Evolutionary conservation across 2,329 filamentous ascomycete species (phyloP), one percentile per base, ranked within the genome.

Genomic region (Arthrobotrys sphaeroides): DNA sequence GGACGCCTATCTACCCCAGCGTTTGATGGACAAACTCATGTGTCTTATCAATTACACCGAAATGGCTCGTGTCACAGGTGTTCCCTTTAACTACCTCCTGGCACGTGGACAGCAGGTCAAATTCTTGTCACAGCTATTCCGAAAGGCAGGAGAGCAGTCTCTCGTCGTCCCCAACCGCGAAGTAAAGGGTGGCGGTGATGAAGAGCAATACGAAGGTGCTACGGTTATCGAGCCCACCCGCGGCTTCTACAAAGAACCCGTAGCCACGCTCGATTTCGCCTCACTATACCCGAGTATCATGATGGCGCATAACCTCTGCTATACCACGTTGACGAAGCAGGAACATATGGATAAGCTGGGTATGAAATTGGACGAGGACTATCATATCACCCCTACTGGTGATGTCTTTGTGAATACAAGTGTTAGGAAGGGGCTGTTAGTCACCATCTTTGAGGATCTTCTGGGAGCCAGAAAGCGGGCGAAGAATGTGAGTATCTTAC

Each of bases 21-120:
- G 96, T 73, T 83, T 99, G 60, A 94, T 99, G 90, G 95, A 99
- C 81, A 99, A 99, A 83, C 86, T 99, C 24, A 98, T 96, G 81
- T 98, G 95, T 83, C 86, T 99, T n/a, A 91, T 97, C 83, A 99
- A 99, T 82, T 98, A 98, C 81, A 98, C 95, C 0, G 95, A 99
- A 84, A 99, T 99, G 95, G 94, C 95, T 70, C 95, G 95, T 88
- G 95, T 99, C 83, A 99, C 96, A 24, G 95, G 95, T 79, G 94
- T 99, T 3, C 95, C 95, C 0, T 99, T 99, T 85, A 98, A 97
- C 81, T 96, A 91, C 81, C 87, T 99, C 47, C 87, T 99, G 1
- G 89, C 95, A 22, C 90, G 94, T 81, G 95, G 95, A 47, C 95
- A 99, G 82, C 96, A 99, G 83, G 90, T 99, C 82, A 97, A 97